Evolutionary conservation across 1,284 basidiomycete genomes (phyloP), one percentile per base, ranked within the genome.

Genomic region (Naganishia cerealis): DNA sequence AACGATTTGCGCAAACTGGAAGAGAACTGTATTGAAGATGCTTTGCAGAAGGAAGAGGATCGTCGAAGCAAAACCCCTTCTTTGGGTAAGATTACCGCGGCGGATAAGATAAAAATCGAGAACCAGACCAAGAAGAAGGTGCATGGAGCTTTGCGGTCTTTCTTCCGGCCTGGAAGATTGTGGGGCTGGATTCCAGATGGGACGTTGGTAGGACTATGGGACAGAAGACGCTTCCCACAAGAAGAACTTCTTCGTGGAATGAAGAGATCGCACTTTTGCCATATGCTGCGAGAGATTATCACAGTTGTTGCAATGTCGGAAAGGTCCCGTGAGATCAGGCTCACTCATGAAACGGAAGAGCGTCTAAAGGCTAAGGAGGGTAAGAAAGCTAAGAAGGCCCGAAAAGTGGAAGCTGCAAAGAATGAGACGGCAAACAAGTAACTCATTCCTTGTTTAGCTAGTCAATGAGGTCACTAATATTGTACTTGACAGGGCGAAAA

Each of bases 181-280:
- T n/a, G 46, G 13, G 46, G 46, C 46, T 50, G 46, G 46, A 50
- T 50, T 9, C 46, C 46, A 50, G 46, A 50, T 50, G 24, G 21
- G 3, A 50, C 46, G 9, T 50, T n/a, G n/a, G 7, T 21, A 9
- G 46, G 46, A 24, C 9, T 50, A 24, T 50, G 46, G 46, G 46
- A 50, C 9, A 50, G 46, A 50, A 50, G 46, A 50, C 46, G 46
- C 46, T 10, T 50, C 46, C 24, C 24, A 8, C n/a, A 50, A 10
- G 21, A n/a, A 2, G 21, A 50, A 2, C n/a, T 50, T 24, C n/a
- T 50, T 24, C 46, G 46, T 9, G 46, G 46, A 50, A 24, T 50
- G 46, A 50, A 50, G 46, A n/a, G 46, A n/a, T 50, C 24, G 46
- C 46, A 50, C 15, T 50, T 50, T 13, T 50, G 46, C 46, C n/a